phyloP scores from a whole-genome alignment of 176 grass and related monocot species.

The Poa annua region DNA sequence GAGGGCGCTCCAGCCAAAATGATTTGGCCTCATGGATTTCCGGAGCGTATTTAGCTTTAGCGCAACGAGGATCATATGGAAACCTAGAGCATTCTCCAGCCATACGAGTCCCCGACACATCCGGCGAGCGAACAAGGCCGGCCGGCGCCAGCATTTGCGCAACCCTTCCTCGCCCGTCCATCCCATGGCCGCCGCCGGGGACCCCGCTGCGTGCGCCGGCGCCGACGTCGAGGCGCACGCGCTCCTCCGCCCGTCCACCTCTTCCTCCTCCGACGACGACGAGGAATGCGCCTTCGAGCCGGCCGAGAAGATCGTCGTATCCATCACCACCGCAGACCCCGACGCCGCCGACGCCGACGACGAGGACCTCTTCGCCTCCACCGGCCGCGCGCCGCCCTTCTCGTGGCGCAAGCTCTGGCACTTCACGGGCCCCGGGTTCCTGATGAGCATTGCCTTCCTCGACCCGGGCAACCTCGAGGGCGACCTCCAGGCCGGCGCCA shows the following conservation, averaged over 20 bases:
- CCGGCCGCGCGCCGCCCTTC: conserved; percentile 47
- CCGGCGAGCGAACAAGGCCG: not conserved
- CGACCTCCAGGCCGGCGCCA: conserved; percentile 87
- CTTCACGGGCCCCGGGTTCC: conserved; percentile 79
- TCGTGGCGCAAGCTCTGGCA: conserved; percentile 91
- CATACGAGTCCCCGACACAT: conserved; percentile 5
- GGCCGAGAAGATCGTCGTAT: conserved; percentile 59
- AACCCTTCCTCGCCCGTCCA: not conserved
- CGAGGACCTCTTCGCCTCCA: conserved; percentile 26
- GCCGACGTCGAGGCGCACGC: conserved; percentile 45
- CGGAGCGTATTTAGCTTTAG: conserved; percentile 20
- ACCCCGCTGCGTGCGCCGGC: conserved; percentile 2
- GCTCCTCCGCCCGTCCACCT: conserved; percentile 34
- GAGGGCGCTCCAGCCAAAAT: conserved; percentile 2
- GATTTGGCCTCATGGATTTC: conserved; percentile 1
- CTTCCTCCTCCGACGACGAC: conserved; percentile 25
- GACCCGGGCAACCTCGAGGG: conserved; percentile 94
- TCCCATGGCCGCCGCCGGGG: conserved; percentile 36
- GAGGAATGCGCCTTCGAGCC: conserved; percentile 61
- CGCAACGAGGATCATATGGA: conserved; percentile 28
- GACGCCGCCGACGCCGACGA: conserved; percentile 24
- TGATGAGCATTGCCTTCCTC: conserved; percentile 96
- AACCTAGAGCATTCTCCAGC: conserved; percentile 24
- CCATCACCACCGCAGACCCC: conserved; percentile 33
- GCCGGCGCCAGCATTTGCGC: not conserved